Conservation (phyloP, 169 alveolate genomes). For the Besnoitia besnoiti region DNA sequence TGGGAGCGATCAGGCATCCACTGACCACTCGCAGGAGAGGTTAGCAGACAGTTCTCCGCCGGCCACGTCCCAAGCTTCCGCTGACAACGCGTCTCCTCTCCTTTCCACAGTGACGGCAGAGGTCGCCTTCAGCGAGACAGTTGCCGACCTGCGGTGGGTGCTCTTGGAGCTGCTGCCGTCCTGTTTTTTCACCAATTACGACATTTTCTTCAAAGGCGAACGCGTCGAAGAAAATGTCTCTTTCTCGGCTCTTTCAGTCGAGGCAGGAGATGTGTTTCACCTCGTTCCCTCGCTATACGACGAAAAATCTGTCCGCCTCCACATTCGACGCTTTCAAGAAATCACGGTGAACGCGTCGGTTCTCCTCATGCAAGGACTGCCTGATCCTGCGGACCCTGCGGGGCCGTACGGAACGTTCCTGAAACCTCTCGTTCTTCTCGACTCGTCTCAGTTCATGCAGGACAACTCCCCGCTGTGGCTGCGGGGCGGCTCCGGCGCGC, state of each 20-base stretch:
- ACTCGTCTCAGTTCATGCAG: background rate
- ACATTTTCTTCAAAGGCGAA: background rate
- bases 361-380: slow-evolving; percentile 37
- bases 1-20: no score
- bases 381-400: slow-evolving; percentile 38
- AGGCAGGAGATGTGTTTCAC: background rate
- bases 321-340: background rate
- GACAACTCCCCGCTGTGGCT: background rate
- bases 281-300: slow-evolving; percentile 31
- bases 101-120: slow-evolving; percentile 3
- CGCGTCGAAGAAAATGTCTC: background rate
- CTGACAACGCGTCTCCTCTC: background rate
- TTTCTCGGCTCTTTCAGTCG: background rate
- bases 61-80: no score
- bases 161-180: slow-evolving; percentile 56
- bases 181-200: slow-evolving; percentile 38
- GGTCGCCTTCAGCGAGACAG: slow-evolving; percentile 36
- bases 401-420: slow-evolving; percentile 32
- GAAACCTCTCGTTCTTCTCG: slow-evolving; percentile 19
- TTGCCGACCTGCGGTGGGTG: background rate
- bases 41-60: no score
- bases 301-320: background rate
- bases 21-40: no score
- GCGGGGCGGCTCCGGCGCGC: background rate
- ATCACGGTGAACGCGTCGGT: background rate